Evolutionary conservation across 108 stramenopile genomes (phyloP), one percentile per base, ranked within the genome.

Genomic region (Nannochloropsis oceanica): DNA sequence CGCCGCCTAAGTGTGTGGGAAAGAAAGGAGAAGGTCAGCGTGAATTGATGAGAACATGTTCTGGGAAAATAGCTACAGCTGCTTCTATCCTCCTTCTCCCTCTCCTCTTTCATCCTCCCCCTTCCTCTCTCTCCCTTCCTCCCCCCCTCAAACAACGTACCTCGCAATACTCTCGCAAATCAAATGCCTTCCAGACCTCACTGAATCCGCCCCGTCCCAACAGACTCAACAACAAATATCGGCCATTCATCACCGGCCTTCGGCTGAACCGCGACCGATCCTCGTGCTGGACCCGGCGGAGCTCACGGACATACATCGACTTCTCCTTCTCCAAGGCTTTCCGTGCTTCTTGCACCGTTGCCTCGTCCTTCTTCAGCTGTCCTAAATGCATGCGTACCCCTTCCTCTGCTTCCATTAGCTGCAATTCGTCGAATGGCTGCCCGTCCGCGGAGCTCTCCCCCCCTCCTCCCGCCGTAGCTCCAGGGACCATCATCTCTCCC

Each of bases 131-230:
- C n/a, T n/a, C n/a, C n/a, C n/a, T n/a, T n/a, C n/a, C n/a, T n/a
- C n/a, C n/a, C n/a, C n/a, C n/a, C n/a, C 50, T 12, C 50, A 59
- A 59, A 59, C 14, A 50, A 18, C 46, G 18, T 50, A 50, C 46
- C 46, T 50, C 46, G 46, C 46, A 50, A 50, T 50, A 50, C 27
- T 43, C 73, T 13, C 85, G 81, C 44, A 98, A 85, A 89, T 99
- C 99, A 81, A 93, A 96, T 5, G 95, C 97, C 43, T 92, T 91
- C 99, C 99, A 99, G 7, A 99, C 99, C 92, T 99, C 99, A 27
- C 94, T 94, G 92, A 99, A 99, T 46, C 99, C 99, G 20, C 99
- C 99, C 90, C 95, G 95, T 27, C 99, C 99, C 26, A 99, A 86
- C 22, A 97, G 91, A 43, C 92, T 91, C 82, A 94, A 89, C 46